Evolutionary conservation across 2,329 filamentous ascomycete genomes (phyloP).

Genomic region (Podosphaera leucotricha): DNA sequence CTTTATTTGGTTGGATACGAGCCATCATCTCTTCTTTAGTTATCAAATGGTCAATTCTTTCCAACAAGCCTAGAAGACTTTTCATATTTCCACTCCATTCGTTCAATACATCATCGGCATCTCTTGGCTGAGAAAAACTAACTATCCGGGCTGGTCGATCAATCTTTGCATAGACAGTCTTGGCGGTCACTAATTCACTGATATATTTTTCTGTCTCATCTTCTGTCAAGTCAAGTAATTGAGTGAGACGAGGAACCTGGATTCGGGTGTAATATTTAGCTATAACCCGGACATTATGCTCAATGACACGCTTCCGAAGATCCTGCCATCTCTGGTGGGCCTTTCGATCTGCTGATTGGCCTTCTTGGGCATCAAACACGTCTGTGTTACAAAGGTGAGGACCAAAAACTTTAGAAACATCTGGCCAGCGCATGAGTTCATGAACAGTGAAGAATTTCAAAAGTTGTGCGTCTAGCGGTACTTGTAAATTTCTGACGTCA

Average conservation of each 20-base stretch:
- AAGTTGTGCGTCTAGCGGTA: slow-evolving; percentile 61
- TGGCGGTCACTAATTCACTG: slow-evolving; percentile 83
- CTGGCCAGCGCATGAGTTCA: slow-evolving; percentile 96
- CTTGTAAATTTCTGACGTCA: slow-evolving; percentile 57
- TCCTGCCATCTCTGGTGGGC: slow-evolving; percentile 77
- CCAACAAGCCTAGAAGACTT: slow-evolving; percentile 60
- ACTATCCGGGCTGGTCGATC: slow-evolving; percentile 81
- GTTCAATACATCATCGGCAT: slow-evolving; percentile 88
- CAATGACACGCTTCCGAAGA: slow-evolving; percentile 90
- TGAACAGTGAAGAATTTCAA: slow-evolving; percentile 86
- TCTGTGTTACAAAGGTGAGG: slow-evolving; percentile 73
- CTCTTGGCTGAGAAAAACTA: slow-evolving; percentile 81
- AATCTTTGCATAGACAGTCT: slow-evolving; percentile 96
- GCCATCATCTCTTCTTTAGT: slow-evolving; percentile 99
- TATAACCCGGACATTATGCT: slow-evolving; percentile 93
- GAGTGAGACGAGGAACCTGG: slow-evolving; percentile 69
- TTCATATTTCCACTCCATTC: slow-evolving; percentile 99
- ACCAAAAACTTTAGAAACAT: slow-evolving; percentile 72
- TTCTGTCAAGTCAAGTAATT: slow-evolving; percentile 75
- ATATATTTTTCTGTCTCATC: slow-evolving; percentile 99
- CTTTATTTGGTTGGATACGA: slow-evolving; percentile 48
- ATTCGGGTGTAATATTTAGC: slow-evolving; percentile 99
- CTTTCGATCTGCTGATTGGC: slow-evolving; percentile 51
- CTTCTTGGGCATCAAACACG: slow-evolving; percentile 51
- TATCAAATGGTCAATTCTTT: slow-evolving; percentile 91